Evolutionary conservation across 352 stramenopile genomes (phyloP).

Genomic region (Phytopythium cucurbitacearum): DNA sequence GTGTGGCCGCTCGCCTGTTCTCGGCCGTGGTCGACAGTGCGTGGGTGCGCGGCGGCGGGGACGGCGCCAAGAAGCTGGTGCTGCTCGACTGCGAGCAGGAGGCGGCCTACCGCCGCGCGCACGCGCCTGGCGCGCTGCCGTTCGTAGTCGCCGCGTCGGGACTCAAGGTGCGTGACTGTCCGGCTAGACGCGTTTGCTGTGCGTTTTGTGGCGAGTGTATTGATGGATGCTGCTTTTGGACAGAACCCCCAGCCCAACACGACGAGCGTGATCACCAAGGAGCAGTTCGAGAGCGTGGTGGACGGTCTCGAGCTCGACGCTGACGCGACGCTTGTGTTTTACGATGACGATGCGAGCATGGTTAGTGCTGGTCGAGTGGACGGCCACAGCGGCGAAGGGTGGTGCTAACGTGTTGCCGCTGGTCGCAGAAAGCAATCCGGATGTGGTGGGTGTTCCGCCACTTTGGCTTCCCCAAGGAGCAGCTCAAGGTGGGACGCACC

Average conservation of each 20-base stretch:
- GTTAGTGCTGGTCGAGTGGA: slow-evolving; percentile 12
- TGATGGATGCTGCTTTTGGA: not conserved
- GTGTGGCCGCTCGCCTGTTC: slow-evolving; percentile 6
- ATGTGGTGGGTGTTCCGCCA: slow-evolving; percentile 81
- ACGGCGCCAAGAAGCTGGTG: slow-evolving; percentile 18
- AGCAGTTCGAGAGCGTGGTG: slow-evolving; percentile 39
- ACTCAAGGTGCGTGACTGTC: slow-evolving; percentile 30
- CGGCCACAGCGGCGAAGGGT: not conserved
- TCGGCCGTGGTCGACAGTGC: slow-evolving; percentile 37
- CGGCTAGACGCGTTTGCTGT: not conserved
- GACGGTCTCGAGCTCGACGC: slow-evolving; percentile 37
- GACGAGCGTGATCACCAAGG: slow-evolving; percentile 36
- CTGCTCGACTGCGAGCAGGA: slow-evolving; percentile 63
- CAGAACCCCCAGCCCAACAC: slow-evolving; percentile 30
- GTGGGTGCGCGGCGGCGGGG: slow-evolving; percentile 25
- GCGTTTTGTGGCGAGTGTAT: too few relatives aligned
- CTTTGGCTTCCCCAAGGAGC: slow-evolving; percentile 65
- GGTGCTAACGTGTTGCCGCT: not conserved
- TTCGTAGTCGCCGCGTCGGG: slow-evolving; percentile 39
- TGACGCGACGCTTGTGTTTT: slow-evolving; percentile 68
- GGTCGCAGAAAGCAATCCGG: slow-evolving; percentile 45
- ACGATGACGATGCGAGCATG: slow-evolving; percentile 70
- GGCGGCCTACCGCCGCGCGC: slow-evolving; percentile 38
- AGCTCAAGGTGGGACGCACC: slow-evolving; percentile 47
- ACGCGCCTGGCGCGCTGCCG: slow-evolving; percentile 40